Evolutionary conservation across 2,329 filamentous ascomycete species (phyloP), one percentile per base, ranked within the genome.

Genomic region (Pseudogymnoascus sp.): DNA sequence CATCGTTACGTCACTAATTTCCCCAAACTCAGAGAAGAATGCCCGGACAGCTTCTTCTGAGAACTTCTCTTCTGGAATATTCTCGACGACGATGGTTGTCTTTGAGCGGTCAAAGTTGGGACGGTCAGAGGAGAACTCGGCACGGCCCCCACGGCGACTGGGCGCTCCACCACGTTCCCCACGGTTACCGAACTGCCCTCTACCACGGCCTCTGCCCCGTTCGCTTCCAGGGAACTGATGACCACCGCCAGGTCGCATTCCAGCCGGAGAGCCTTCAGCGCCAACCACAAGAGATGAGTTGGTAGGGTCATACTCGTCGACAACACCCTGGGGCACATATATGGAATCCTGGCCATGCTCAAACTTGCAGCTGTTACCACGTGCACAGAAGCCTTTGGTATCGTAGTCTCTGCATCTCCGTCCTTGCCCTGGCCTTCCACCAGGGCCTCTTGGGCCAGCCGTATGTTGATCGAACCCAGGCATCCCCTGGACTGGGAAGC

Each of bases 1-100:
- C 79, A 93, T 81, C 0, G 82, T 81, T 2, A 93, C 75, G 7
- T 88, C 81, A 11, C 79, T 68, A 44, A 93, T 84, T 16, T 75
- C 78, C 18, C 90, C 90, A 73, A 92, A 93, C 67, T 89, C 81
- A 0, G 81, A 78, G 70, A 95, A 95, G 75, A 90, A 93, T 1
- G 75, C 76, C 10, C 83, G 83, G 11, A 95, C 82, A 10, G 81
- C 75, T 0, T 85, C 80, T 69, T 92, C 89, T 46, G 77, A 80
- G 63, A 90, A 87, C 63, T 85, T 81, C 18, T 90, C 87, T 65
- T 88, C 83, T 0, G 90, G 90, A 5, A 95, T 93, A 63, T 87
- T 86, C 71, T 93, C 89, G 2, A 95, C 82, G 2, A 93, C 89
- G 18, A 95, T 82, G 0, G 85, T 85, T 6, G 84, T 88, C 68